phyloP scores from a whole-genome alignment of 305 asterid genomes.

The Vinca major region DNA sequence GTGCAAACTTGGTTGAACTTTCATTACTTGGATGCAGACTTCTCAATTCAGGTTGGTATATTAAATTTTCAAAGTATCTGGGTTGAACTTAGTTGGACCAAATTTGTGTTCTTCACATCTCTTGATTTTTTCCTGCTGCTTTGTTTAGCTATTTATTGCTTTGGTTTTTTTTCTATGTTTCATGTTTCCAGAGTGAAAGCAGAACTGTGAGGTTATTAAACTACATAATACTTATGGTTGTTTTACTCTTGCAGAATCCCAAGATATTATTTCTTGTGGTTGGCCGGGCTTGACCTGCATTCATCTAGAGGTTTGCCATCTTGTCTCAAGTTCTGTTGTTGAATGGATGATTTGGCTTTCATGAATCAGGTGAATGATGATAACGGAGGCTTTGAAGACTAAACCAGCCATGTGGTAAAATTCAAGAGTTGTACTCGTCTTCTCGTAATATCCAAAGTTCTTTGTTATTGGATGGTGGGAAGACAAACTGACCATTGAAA shows the following conservation, averaged over 20 bases:
- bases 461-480: neutral
- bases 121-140: conserved; percentile 1
- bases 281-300: conserved; percentile 83
- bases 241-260: conserved; percentile 47
- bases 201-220: neutral
- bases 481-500: neutral
- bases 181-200: neutral
- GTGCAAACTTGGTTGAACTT: conserved; percentile 49
- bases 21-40: conserved; percentile 67
- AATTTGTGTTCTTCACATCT: conserved; percentile 5
- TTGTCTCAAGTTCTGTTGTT: conserved; percentile 1
- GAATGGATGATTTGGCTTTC: neutral
- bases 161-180: neutral
- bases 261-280: conserved; percentile 58
- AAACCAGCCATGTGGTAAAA: too few relatives aligned
- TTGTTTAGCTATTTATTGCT: neutral
- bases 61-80: conserved; percentile 5
- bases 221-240: conserved; percentile 14
- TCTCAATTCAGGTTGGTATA: conserved; percentile 52
- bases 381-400: neutral
- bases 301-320: conserved; percentile 59
- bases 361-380: neutral
- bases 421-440: neutral
- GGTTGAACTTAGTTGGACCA: conserved; percentile 13
- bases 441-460: neutral